Percentiles rank a stretch among this genome's conserved stretches.
Conservation (phyloP, 192 early-diverging fungal species). For the Coemansia sp. region DNA sequence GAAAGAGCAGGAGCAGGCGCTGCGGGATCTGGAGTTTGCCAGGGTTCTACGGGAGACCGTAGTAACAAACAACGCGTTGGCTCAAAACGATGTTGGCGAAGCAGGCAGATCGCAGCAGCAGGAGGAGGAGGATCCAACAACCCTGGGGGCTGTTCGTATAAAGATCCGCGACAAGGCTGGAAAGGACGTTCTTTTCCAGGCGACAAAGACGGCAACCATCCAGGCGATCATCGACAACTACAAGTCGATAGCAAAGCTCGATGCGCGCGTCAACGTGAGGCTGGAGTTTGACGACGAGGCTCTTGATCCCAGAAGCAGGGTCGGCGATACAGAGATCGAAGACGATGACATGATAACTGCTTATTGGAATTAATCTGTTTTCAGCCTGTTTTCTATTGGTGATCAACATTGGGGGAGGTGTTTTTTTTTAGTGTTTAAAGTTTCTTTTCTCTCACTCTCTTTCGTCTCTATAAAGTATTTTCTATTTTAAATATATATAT, state of each 20-base stretch:
- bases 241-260: constrained; percentile 34
- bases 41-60: constrained; percentile 13
- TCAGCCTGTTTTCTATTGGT: background rate
- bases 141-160: constrained; percentile 21
- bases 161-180: constrained; percentile 36
- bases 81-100: background rate
- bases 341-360: constrained; percentile 62
- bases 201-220: constrained; percentile 38
- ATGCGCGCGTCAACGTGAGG: constrained; percentile 6
- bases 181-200: constrained; percentile 37
- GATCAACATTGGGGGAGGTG: too few species aligned
- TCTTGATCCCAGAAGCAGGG: constrained; percentile 41
- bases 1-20: constrained; percentile 31
- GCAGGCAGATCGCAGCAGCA: too few species aligned
- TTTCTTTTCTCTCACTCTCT: constrained; percentile 1
- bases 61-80: background rate
- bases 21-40: constrained; percentile 32
- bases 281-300: constrained; percentile 61
- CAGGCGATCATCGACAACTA: constrained; percentile 55
- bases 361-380: constrained; percentile 19
- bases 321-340: constrained; percentile 59
- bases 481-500: background rate
- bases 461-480: background rate
- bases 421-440: background rate
- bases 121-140: background rate